Evolutionary conservation across 805 yeast genomes (phyloP), one percentile per base, ranked within the genome.

Genomic region (Teunomyces barrocoloradensis): DNA sequence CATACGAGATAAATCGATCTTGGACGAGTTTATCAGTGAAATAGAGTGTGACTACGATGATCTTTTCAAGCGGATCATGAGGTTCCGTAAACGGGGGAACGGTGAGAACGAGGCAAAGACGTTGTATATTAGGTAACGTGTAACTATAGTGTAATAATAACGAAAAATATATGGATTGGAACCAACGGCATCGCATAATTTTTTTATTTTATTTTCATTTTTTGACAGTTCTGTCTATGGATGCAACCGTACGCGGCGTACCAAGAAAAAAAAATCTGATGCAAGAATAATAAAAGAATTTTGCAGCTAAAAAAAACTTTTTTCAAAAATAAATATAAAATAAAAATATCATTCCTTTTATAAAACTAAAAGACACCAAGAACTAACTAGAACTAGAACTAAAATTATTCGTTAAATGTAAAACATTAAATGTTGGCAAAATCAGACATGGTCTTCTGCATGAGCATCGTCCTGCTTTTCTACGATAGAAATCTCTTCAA

Each of bases 21-120:
- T 52, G 47, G 55, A 52, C 29, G 55, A 52, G 42, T 52, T 52
- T 42, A 48, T 50, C 30, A 49, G 50, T 15, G 55, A 52, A 41
- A 49, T 52, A 13, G 55, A 52, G 43, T 48, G 50, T 37, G 55
- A 52, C 36, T 43, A 43, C 17, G 55, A 52, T 15, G 42, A 43
- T 15, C 46, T 52, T 30, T 48, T 45, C 40, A 46, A 49, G 42
- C 27, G 51, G 18, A 30, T 51, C 35, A 27, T 49, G 32, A 29
- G 52, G n/a, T 45, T 42, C 18, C 45, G 51, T 33, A 47, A 50
- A 36, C 39, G 32, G 15, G 33, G 47, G 21, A 44, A n/a, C 6
- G 39, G 36, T 20, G 36, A 18, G 29, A 32, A 30, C 29, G 28
- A 23, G 6, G 25, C 32, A 30, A 42, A 29, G 21, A 30, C 33